These are phyloP conservation scores for Zygosaccharomyces siamensis DNA, from an alignment of 805 yeast species.

Conservation along the genomic window DNA sequence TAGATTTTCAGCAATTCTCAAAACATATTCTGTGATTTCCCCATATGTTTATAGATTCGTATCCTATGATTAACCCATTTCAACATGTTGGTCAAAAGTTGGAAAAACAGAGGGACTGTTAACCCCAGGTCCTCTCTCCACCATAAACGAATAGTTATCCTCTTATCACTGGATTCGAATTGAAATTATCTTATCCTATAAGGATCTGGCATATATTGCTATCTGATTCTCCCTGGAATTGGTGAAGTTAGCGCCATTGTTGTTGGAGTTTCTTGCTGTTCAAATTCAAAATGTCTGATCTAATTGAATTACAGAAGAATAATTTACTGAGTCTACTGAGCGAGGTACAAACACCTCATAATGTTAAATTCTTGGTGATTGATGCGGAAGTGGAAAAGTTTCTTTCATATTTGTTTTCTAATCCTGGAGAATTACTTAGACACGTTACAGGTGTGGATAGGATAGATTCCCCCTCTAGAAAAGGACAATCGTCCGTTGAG, in stretches of 20 bases:
- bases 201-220: not conserved
- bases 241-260: not conserved
- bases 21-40: too few species aligned
- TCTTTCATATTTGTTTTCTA: constrained; percentile 42
- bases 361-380: constrained; percentile 49
- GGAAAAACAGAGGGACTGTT: not conserved
- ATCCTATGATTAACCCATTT: not conserved
- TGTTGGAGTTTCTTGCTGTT: not conserved
- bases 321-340: constrained; percentile 37
- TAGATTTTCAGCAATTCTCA: too few species aligned
- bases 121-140: not conserved
- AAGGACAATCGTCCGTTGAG: constrained; percentile 59
- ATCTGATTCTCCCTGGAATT: not conserved
- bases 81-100: not conserved
- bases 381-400: constrained; percentile 52
- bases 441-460: constrained; percentile 60
- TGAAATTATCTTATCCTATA: not conserved
- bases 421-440: constrained; percentile 43
- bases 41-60: not conserved
- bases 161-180: not conserved
- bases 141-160: not conserved
- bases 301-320: constrained; percentile 37
- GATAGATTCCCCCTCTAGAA: constrained; percentile 53
- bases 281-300: constrained; percentile 33
- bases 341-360: constrained; percentile 41